Conservation (phyloP, 495 filamentous ascomycete genomes). For the Trichoderma reesei region DNA sequence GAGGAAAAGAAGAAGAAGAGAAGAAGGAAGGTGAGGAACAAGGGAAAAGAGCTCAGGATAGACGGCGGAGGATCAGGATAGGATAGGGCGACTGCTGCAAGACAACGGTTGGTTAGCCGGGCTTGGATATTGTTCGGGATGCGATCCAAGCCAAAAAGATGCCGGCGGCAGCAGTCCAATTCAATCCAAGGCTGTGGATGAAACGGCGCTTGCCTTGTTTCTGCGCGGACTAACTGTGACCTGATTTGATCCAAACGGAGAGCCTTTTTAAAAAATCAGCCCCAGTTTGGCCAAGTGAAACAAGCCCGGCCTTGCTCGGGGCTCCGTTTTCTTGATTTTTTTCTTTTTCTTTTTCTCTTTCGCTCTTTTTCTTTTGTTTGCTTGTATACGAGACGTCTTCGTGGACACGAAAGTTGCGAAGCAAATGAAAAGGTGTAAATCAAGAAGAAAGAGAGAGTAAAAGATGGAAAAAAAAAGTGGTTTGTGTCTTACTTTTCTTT, state of each 20-base stretch:
- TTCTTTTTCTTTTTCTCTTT: not conserved
- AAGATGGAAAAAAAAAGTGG: too few relatives aligned
- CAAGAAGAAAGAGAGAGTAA: too few relatives aligned
- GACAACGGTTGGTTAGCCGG: not conserved
- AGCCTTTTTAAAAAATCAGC: not conserved
- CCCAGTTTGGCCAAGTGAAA: not conserved
- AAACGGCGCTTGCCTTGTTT: constrained; percentile 3
- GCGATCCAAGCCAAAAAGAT: not conserved
- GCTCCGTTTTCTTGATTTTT: not conserved
- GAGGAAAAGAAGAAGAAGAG: not conserved
- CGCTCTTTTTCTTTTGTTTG: too few relatives aligned
- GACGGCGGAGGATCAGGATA: not conserved
- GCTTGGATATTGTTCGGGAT: not conserved
- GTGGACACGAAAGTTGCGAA: too few relatives aligned
- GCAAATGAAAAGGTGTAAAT: too few relatives aligned
- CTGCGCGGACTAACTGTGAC: not conserved
- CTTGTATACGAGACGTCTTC: too few relatives aligned
- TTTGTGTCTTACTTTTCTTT: too few relatives aligned
- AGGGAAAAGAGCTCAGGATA: not conserved
- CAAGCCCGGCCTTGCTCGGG: not conserved
- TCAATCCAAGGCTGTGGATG: not conserved
- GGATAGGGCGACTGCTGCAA: not conserved
- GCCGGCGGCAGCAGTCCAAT: not conserved
- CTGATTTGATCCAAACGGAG: too few relatives aligned
- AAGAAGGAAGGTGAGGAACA: not conserved